A percentile compares a stretch with the other conserved stretches of the same genome.
These are phyloP conservation scores for Paratinospora sagittata DNA, from an alignment of 164 flowering plant genomes.

Conservation along the genomic window DNA sequence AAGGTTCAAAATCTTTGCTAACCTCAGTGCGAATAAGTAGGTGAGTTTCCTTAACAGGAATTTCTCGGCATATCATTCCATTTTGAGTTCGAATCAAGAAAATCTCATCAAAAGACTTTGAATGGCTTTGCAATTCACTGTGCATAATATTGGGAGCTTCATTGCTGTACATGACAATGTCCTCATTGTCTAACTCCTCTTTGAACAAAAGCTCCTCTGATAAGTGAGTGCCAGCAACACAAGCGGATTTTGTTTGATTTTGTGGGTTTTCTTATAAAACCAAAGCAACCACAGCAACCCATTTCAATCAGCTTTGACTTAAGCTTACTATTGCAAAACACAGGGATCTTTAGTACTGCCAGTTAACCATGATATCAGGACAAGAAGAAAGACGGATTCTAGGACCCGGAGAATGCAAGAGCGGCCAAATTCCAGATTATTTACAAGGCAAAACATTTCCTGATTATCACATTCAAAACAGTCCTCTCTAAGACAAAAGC, in stretches of 20 bases:
- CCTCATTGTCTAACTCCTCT: constrained; percentile 32
- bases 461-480: not conserved
- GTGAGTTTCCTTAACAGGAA: constrained; percentile 79
- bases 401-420: constrained; percentile 10
- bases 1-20: constrained; percentile 6
- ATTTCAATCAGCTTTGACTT: constrained; percentile 35
- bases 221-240: constrained; percentile 12
- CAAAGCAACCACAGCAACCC: constrained; percentile 81
- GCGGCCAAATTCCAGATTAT: not conserved
- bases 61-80: constrained; percentile 73
- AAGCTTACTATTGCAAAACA: constrained; percentile 25
- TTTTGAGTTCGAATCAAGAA: constrained; percentile 40
- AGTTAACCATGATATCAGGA: not conserved
- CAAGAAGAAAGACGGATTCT: constrained; percentile 3
- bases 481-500: not conserved
- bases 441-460: not conserved
- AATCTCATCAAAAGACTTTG: constrained; percentile 61
- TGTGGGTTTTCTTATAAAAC: constrained; percentile 38
- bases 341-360: constrained; percentile 7
- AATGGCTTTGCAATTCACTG: constrained; percentile 27
- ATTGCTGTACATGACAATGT: constrained; percentile 28
- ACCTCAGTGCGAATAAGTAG: constrained; percentile 69
- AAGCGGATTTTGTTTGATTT: constrained; percentile 17
- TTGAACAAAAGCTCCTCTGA: constrained; percentile 52
- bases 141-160: constrained; percentile 32